Percentiles rank a stretch among this genome's conserved stretches.
phyloP scores from a whole-genome alignment of 129 eudicot species.

The Lactuca saligna region DNA sequence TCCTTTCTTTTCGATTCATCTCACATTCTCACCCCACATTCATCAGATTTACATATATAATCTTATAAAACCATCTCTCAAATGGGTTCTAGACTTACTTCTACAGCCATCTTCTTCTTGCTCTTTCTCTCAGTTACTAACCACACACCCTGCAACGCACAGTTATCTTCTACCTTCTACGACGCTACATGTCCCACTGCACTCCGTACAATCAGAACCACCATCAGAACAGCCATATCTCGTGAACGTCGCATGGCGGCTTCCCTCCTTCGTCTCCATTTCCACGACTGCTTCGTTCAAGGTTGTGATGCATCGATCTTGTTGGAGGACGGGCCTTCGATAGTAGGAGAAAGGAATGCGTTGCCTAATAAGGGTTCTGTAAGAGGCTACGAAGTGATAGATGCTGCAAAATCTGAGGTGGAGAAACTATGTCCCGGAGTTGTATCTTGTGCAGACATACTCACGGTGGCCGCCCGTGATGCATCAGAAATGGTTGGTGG shows the following conservation, averaged over 20 bases:
- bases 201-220: constrained; percentile 26
- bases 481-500: constrained; percentile 69
- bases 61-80: not conserved
- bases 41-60: not conserved
- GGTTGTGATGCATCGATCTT: constrained; percentile 83
- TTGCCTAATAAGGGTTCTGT: constrained; percentile 42
- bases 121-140: constrained; percentile 10
- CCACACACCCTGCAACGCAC: constrained; percentile 26
- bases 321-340: constrained; percentile 25
- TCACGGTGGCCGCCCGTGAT: constrained; percentile 66
- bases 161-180: constrained; percentile 32
- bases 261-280: constrained; percentile 36
- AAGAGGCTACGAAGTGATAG: constrained; percentile 50
- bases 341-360: not conserved
- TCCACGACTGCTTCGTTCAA: constrained; percentile 46
- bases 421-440: constrained; percentile 56
- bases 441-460: constrained; percentile 72
- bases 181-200: constrained; percentile 32
- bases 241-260: constrained; percentile 42
- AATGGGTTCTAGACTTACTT: constrained; percentile 17
- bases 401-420: constrained; percentile 44
- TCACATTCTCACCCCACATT: not conserved
- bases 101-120: constrained; percentile 10
- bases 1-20: constrained; percentile 1
- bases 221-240: constrained; percentile 34